These are phyloP conservation scores for Dipteronia sinensis DNA, from an alignment of 345 rosid genomes.

Conservation along the genomic window DNA sequence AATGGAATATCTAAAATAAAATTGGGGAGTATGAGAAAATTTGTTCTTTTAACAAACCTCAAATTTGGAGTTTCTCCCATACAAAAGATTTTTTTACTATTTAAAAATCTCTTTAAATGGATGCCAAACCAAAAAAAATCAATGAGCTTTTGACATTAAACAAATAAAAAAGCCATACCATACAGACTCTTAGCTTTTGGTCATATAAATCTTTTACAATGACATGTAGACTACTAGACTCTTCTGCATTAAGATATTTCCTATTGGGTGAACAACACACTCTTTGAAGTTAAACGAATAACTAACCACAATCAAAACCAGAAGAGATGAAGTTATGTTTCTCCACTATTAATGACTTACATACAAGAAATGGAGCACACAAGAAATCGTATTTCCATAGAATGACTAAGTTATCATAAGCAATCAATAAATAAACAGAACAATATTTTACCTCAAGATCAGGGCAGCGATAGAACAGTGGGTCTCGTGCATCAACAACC, in stretches of 20 bases:
- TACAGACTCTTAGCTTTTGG: not conserved
- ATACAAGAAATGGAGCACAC: not conserved
- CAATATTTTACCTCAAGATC: slow-evolving; percentile 79
- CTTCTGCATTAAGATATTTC: not conserved
- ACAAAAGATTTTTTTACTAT: too few relatives aligned
- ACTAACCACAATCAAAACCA: not conserved
- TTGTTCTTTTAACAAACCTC: not conserved
- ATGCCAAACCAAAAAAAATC: too few relatives aligned
- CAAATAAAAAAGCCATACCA: not conserved
- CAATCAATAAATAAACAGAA: slow-evolving; percentile 11
- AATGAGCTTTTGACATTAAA: not conserved
- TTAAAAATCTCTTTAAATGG: too few relatives aligned
- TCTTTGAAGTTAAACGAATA: not conserved
- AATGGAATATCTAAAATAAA: not conserved
- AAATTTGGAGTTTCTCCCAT: too few relatives aligned
- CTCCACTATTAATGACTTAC: not conserved
- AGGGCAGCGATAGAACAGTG: slow-evolving; percentile 84
- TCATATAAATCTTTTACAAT: not conserved
- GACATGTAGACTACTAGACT: not conserved
- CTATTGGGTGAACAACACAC: not conserved
- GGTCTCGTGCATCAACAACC: slow-evolving; percentile 98
- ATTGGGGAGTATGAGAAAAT: not conserved
- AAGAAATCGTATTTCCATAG: not conserved
- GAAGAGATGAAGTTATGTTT: too few relatives aligned
- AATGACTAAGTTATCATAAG: not conserved